Conservation (phyloP, 805 yeast species). For the Hanseniaspora valbyensis region DNA sequence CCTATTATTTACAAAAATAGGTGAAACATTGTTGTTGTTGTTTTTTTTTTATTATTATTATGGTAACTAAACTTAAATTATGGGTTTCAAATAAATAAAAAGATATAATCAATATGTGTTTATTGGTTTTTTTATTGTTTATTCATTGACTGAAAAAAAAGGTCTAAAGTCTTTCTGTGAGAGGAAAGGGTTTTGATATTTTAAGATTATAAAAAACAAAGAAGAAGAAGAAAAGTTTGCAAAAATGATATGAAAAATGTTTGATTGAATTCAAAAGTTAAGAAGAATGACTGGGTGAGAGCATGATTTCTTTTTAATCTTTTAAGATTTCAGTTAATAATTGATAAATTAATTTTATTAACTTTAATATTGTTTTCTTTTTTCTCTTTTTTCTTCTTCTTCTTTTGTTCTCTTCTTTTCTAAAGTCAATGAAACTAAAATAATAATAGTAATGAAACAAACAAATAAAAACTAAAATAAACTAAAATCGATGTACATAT, state of each 20-base stretch:
- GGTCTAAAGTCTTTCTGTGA: neutral
- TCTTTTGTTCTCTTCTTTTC: no score
- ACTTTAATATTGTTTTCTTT: neutral
- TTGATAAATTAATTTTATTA: no score
- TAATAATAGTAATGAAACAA: no score
- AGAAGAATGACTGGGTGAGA: constrained; percentile 14
- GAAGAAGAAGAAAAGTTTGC: neutral
- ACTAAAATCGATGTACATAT: no score
- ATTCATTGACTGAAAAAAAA: no score
- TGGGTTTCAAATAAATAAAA: no score
- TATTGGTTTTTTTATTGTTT: neutral
- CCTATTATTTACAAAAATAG: neutral
- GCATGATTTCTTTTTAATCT: constrained; percentile 3
- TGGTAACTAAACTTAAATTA: no score
- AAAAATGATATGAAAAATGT: neutral
- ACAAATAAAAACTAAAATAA: no score
- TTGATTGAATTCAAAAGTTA: neutral
- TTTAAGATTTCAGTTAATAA: no score
- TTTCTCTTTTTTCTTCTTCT: neutral
- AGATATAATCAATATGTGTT: neutral
- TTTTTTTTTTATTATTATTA: no score
- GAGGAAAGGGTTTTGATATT: neutral
- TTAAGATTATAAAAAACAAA: neutral
- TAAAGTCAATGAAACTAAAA: no score
- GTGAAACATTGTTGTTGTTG: constrained; percentile 1